These are phyloP conservation scores for Beauveria brongniartii DNA, from an alignment of 2,329 filamentous ascomycete species.

Conservation along the genomic window DNA sequence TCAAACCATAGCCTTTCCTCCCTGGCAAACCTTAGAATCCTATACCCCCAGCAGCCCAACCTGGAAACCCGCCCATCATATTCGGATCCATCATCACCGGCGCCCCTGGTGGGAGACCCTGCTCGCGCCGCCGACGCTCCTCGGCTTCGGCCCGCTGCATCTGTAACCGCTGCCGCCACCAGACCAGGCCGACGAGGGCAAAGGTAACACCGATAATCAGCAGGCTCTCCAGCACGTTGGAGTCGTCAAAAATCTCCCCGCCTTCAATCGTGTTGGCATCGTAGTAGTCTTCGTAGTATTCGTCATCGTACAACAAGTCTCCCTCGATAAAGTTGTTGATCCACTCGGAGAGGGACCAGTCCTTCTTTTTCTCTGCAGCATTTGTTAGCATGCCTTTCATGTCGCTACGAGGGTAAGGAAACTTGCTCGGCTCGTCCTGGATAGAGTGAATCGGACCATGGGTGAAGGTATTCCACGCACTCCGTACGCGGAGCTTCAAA, in stretches of 20 bases:
- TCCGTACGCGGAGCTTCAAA: conserved; percentile 73
- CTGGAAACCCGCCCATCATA: conserved; percentile 23
- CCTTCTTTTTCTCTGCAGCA: conserved; percentile 53
- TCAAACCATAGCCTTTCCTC: not conserved
- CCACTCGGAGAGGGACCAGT: conserved; percentile 80
- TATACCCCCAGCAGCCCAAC: conserved; percentile 29
- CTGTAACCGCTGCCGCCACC: conserved; percentile 68
- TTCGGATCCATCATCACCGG: conserved; percentile 16
- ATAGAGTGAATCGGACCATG: conserved; percentile 90
- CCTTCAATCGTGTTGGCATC: conserved; percentile 44
- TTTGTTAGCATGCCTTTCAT: not conserved
- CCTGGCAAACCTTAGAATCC: conserved; percentile 19
- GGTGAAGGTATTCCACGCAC: conserved; percentile 90
- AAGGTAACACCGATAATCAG: conserved; percentile 73
- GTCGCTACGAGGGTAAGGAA: conserved; percentile 20
- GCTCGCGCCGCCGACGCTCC: conserved; percentile 24
- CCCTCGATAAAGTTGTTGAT: conserved; percentile 74
- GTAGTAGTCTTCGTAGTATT: conserved; percentile 45
- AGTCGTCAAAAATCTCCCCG: conserved; percentile 61
- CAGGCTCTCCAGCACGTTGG: conserved; percentile 75
- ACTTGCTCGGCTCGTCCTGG: conserved; percentile 74
- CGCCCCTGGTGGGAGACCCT: conserved; percentile 21
- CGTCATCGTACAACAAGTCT: conserved; percentile 56
- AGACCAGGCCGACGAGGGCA: conserved; percentile 68
- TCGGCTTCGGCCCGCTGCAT: conserved; percentile 38